Percentiles rank a stretch among this genome's conserved stretches.
Evolutionary conservation across 495 filamentous ascomycete species (phyloP).

Genomic region (Bacidia rubella): DNA sequence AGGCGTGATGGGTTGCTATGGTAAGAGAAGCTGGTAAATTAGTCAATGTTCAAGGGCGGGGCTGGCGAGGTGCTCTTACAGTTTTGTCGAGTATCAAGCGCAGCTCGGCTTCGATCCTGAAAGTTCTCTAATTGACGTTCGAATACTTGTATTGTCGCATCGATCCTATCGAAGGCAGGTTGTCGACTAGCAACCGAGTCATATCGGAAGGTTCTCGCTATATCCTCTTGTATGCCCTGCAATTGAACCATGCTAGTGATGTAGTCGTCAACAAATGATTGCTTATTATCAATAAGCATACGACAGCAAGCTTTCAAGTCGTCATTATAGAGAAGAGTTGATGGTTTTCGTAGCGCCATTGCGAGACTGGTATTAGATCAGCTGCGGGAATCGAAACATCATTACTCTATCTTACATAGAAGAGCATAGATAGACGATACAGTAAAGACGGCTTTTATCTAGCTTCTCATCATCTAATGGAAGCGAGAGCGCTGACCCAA

Average conservation of each 20-base stretch:
- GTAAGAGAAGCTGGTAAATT: not conserved
- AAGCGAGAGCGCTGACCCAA: conserved; percentile 2
- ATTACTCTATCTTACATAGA: not conserved
- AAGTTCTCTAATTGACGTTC: not conserved
- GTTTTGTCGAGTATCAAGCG: too few species aligned
- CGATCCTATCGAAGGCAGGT: not conserved
- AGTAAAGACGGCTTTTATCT: not conserved
- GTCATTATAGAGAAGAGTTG: conserved; percentile 1
- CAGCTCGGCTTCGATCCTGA: too few species aligned
- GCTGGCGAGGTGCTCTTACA: too few species aligned
- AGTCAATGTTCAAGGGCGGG: too few species aligned
- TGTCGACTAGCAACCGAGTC: not conserved
- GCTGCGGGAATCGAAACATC: not conserved
- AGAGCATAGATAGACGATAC: not conserved
- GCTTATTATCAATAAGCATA: not conserved
- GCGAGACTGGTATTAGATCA: not conserved
- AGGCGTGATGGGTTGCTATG: not conserved
- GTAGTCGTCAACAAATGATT: not conserved
- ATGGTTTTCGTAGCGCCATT: conserved; percentile 6
- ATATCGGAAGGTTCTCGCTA: conserved; percentile 4
- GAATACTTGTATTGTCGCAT: conserved; percentile 1
- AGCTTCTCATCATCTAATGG: not conserved
- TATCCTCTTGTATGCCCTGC: conserved; percentile 1
- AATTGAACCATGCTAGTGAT: conserved; percentile 2
- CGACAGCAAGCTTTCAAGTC: not conserved